Base-by-base conservation (phyloP, 106 monocot genomes). In the Dactylorhiza incarnata region DNA sequence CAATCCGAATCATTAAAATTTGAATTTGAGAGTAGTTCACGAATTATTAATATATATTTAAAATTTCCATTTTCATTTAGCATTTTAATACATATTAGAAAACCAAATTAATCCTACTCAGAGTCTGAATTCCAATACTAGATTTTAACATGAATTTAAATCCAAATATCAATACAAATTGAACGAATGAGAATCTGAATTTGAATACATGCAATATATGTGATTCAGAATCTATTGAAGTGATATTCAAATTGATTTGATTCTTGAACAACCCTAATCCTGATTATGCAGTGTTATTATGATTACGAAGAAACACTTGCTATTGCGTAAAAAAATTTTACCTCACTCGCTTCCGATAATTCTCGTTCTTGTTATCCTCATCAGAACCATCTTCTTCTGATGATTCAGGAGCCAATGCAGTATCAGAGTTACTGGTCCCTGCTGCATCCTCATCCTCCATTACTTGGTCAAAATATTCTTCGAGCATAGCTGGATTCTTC, bases 391-490 rank as follows among this genome's bases (percentile, higher is more conserved):
- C 78, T 73, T 82, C 82, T 75, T 83, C 85, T 26, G 83, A 83
- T 56, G 77, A 75, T 23, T 77, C 62, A 50, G 81, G 82, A 19
- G 69, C 53, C 44, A 59, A 48, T 75, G 81, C 83, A 76, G 73
- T 72, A 81, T 85, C 90, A n/a, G 80, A 81, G 24, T 83, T 68
- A 48, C 52, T 73, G 45, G 13, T 44, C 12, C 69, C 72, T 15
- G 49, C 58, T 26, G 81, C 79, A 24, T 89, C 84, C 11, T 86
- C 84, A 77, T 89, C 86, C 47, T 83, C 81, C 71, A 78, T 61
- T 29, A 86, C 79, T 54, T 81, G 82, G 16, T 95, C 89, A 87
- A 95, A 95, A 65, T 95, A 89, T 71, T 95, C 94, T 49, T 87
- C 78, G 50, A 94, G 78, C 50, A 89, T 55, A 73, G 82, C 83